phyloP scores from a whole-genome alignment of 1,139 yeast species.

The Magnusiomyces fungicola region DNA sequence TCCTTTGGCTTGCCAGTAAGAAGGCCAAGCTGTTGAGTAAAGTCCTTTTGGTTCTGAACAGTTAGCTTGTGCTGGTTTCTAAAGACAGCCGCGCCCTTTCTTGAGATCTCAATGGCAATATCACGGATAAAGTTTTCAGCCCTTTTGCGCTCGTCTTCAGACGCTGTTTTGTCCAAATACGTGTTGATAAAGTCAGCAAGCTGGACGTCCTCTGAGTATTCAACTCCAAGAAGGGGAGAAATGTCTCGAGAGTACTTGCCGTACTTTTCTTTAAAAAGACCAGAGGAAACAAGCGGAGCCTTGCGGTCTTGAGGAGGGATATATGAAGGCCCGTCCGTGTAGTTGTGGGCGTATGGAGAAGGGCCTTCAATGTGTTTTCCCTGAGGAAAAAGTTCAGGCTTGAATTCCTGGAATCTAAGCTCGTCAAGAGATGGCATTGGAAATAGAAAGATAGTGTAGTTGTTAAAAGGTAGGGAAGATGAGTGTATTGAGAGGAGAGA shows the following conservation, averaged over 20 bases:
- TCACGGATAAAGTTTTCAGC: slow-evolving; percentile 43
- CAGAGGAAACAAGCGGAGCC: slow-evolving; percentile 2
- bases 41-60: slow-evolving; percentile 44
- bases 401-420: slow-evolving; percentile 3
- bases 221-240: slow-evolving; percentile 9
- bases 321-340: slow-evolving; percentile 7
- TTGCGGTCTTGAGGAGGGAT: slow-evolving; percentile 7
- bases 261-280: slow-evolving; percentile 4
- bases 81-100: slow-evolving; percentile 62
- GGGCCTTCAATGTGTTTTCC: slow-evolving; percentile 2
- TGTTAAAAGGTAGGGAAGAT: too few species aligned
- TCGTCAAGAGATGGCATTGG: slow-evolving; percentile 8
- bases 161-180: not conserved
- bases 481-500: too few species aligned
- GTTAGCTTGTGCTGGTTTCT: slow-evolving; percentile 53
- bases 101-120: slow-evolving; percentile 54
- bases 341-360: slow-evolving; percentile 4
- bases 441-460: too few species aligned
- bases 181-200: slow-evolving; percentile 8
- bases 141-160: slow-evolving; percentile 24
- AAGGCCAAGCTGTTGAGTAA: slow-evolving; percentile 53
- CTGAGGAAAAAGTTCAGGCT: not conserved
- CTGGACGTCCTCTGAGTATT: slow-evolving; percentile 8
- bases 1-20: slow-evolving; percentile 62
- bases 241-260: slow-evolving; percentile 6